A percentile compares a stretch with the other conserved stretches of the same genome.
Conservation (phyloP, 1,284 basidiomycete species). For the Exsudoporus floridanus region DNA sequence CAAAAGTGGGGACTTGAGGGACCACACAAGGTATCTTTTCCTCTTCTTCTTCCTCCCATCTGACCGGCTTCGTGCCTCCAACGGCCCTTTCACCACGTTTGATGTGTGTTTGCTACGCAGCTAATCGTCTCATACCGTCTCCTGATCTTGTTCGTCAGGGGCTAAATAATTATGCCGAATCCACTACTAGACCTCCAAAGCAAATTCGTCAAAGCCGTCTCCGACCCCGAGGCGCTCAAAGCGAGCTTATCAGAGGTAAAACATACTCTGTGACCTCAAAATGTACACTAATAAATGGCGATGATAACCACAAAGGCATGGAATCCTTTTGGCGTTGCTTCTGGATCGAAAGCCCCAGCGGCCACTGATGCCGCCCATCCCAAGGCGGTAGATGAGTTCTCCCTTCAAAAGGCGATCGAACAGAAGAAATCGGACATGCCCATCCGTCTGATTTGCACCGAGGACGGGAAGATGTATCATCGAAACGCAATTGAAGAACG, state of each 20-base stretch:
- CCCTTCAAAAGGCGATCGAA: constrained; percentile 15
- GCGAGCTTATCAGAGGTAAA: constrained; percentile 3
- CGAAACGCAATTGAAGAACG: constrained; percentile 20
- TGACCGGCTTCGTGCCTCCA: neutral
- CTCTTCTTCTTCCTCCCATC: neutral
- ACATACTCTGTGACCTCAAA: neutral
- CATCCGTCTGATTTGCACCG: constrained; percentile 25
- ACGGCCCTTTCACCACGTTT: neutral
- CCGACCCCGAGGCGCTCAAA: constrained; percentile 16
- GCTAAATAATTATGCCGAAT: constrained; percentile 7
- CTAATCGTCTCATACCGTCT: neutral
- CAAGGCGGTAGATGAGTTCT: neutral
- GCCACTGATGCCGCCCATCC: neutral
- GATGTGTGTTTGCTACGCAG: neutral
- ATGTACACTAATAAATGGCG: neutral
- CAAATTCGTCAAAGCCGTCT: constrained; percentile 21
- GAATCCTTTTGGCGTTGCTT: neutral
- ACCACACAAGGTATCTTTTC: neutral
- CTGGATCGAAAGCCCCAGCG: neutral
- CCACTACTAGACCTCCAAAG: constrained; percentile 11
- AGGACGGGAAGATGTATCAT: constrained; percentile 24
- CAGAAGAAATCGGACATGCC: constrained; percentile 21
- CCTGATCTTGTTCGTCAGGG: neutral
- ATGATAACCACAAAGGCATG: neutral
- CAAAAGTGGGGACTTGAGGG: neutral